Evolutionary conservation across 2,329 filamentous ascomycete genomes (phyloP).

Genomic region (Xylaria sp.): DNA sequence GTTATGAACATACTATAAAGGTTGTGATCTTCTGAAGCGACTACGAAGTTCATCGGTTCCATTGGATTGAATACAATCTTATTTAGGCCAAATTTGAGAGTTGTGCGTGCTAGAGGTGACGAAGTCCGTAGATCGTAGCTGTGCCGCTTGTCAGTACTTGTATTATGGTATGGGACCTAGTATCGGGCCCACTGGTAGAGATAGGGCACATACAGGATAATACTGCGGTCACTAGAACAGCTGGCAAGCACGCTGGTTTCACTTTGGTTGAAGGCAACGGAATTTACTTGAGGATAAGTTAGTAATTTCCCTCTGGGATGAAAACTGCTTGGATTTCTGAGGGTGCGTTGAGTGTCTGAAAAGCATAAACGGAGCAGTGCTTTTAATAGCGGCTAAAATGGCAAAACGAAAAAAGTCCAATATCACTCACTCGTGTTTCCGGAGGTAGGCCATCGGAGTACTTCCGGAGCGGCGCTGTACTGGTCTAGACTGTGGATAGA

Average conservation of each 20-base stretch:
- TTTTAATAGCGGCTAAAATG: not conserved
- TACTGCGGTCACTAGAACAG: conserved; percentile 82
- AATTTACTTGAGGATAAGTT: conserved; percentile 28
- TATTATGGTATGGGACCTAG: too few relatives aligned
- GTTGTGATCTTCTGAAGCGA: conserved; percentile 87
- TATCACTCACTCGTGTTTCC: conserved; percentile 74
- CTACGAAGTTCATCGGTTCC: conserved; percentile 90
- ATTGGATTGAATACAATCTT: conserved; percentile 93
- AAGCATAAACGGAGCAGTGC: not conserved
- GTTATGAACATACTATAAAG: conserved; percentile 52
- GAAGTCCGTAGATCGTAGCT: conserved; percentile 91
- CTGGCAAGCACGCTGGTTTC: conserved; percentile 93
- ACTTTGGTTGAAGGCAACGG: conserved; percentile 76
- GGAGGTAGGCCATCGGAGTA: conserved; percentile 85
- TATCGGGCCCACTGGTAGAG: not conserved
- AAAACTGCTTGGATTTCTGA: not conserved
- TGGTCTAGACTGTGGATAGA: conserved; percentile 89
- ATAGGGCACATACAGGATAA: conserved; percentile 64
- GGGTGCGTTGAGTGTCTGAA: not conserved
- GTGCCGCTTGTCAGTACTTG: conserved; percentile 2
- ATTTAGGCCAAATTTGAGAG: conserved; percentile 85
- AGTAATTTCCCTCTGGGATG: conserved; percentile 1
- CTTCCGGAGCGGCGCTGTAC: conserved; percentile 82
- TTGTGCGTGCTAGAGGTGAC: conserved; percentile 81
- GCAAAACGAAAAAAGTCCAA: not conserved